Base-by-base conservation (phyloP, 208 protist species). In the Trypanosomatidae sp. region DNA sequence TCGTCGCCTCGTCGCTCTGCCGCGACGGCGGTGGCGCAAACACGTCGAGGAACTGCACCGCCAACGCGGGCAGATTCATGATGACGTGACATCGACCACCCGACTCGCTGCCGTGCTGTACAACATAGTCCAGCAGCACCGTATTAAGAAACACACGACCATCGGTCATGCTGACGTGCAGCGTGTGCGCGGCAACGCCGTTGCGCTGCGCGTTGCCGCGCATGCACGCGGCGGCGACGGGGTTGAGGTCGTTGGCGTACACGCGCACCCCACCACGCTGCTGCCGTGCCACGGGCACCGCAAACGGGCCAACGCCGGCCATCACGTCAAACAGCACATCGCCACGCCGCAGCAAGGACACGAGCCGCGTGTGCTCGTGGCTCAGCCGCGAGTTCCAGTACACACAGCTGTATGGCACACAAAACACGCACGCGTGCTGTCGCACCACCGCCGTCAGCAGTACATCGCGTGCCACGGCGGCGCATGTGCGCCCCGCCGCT, bases 311-410 rank as follows among this genome's bases (percentile, higher is more conserved):
- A 15, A 99, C 87, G 33, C 97, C 97, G 16, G 91, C 93, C 83
- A 99, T 97, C 40, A 98, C 85, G 56, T 99, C 96, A 37, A 80
- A 90, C 3, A 97, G 64, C 19, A 80, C 33, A 51, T 92, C 78
- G 28, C 81, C 73, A 0, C 50, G 40, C 25, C 50, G 50, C 57
- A 97, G 84, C 38, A 43, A 37, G 8, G 69, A 48, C 13, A 97
- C 76, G 8, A 99, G 47, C 11, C 89, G 75, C 20, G 59, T 64
- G 73, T 99, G 97, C 65, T 99, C 97, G 24, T 66, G 67, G 42
- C 84, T 76, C 13, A 99, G 76, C 13, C 96, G 73, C 41, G 80
- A 95, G 76, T 99, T 99, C 96, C 97, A 99, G 66, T 99, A 99
- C 15, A 99, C 97, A 40, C 92, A 73, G 43, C 88, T 79, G 71